phyloP scores from a whole-genome alignment of 1,284 basidiomycete genomes.

The Ceratobasidium papillatum region DNA sequence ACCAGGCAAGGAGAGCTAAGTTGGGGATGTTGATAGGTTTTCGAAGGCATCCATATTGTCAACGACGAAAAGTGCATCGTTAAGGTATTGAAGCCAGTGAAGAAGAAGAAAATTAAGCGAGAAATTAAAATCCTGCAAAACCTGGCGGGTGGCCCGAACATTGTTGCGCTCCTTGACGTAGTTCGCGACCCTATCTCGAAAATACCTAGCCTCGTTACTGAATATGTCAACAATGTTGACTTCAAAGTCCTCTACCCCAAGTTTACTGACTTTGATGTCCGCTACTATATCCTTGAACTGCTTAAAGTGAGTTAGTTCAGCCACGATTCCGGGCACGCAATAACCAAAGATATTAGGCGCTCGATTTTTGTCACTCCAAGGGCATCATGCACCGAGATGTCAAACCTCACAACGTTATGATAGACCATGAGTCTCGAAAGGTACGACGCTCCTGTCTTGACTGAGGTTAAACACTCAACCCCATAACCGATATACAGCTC shows the following conservation, averaged over 20 bases:
- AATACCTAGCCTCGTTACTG: constrained; percentile 97
- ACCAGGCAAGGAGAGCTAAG: not conserved
- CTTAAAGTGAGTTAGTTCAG: constrained; percentile 72
- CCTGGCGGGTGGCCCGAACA: constrained; percentile 92
- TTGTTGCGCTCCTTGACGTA: constrained; percentile 88
- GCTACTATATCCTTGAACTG: constrained; percentile 96
- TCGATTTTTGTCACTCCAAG: constrained; percentile 98
- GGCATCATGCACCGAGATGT: constrained; percentile 99
- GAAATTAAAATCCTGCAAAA: constrained; percentile 99
- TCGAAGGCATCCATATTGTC: constrained; percentile 94
- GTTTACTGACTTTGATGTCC: constrained; percentile 93
- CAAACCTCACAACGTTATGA: constrained; percentile 99
- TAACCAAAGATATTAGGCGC: constrained; percentile 64
- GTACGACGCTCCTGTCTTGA: constrained; percentile 55
- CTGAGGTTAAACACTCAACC: not conserved
- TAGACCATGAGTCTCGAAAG: constrained; percentile 96
- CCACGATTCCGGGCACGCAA: constrained; percentile 6
- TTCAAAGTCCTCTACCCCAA: constrained; percentile 97
- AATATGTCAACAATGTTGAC: constrained; percentile 98
- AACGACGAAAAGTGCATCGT: constrained; percentile 97
- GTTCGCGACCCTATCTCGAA: constrained; percentile 94
- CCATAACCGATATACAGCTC: constrained; percentile 60
- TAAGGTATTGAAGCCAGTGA: constrained; percentile 98
- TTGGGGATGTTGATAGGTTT: constrained; percentile 69
- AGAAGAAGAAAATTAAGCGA: constrained; percentile 99